These are phyloP conservation scores for Phlegmacium glaucopus DNA, from an alignment of 768 basidiomycete genomes.

Conservation along the genomic window DNA sequence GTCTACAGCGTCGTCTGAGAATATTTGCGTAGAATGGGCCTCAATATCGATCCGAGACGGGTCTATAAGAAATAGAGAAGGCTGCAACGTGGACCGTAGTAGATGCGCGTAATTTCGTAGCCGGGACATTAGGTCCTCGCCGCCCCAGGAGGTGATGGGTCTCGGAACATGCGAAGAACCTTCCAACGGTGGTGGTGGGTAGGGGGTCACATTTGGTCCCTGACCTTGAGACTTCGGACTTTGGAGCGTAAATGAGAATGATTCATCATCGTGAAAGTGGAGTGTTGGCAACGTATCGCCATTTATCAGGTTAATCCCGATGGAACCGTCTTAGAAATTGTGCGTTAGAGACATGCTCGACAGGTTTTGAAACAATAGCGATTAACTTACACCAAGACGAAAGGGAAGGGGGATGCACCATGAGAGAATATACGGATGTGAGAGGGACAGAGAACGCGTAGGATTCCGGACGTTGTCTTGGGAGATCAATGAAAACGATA, in stretches of 20 bases:
- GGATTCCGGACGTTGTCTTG: slow-evolving; percentile 79
- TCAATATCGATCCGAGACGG: slow-evolving; percentile 93
- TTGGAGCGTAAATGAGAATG: slow-evolving; percentile 67
- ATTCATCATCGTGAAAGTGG: slow-evolving; percentile 97
- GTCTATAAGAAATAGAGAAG: slow-evolving; percentile 86
- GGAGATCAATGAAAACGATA: slow-evolving; percentile 81
- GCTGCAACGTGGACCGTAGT: slow-evolving; percentile 81
- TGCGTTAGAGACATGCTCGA: slow-evolving; percentile 13
- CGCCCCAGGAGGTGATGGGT: slow-evolving; percentile 70
- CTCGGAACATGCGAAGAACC: slow-evolving; percentile 39
- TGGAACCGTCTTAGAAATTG: slow-evolving; percentile 65
- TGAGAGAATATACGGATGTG: slow-evolving; percentile 84
- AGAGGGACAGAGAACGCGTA: slow-evolving; percentile 96
- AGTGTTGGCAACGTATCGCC: slow-evolving; percentile 85
- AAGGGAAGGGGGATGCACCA: slow-evolving; percentile 79
- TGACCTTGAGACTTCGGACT: slow-evolving; percentile 33
- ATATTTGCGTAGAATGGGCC: slow-evolving; percentile 79
- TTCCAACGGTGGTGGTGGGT: slow-evolving; percentile 58
- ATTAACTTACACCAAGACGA: slow-evolving; percentile 72
- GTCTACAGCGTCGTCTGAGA: slow-evolving; percentile 84
- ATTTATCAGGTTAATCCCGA: slow-evolving; percentile 85
- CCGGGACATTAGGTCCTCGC: slow-evolving; percentile 79
- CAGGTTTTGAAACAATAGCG: slow-evolving; percentile 7
- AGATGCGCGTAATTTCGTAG: slow-evolving; percentile 77
- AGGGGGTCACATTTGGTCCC: slow-evolving; percentile 42